These are phyloP conservation scores for Pythium utonaiense DNA, from an alignment of 352 stramenopile genomes.

Conservation along the genomic window DNA sequence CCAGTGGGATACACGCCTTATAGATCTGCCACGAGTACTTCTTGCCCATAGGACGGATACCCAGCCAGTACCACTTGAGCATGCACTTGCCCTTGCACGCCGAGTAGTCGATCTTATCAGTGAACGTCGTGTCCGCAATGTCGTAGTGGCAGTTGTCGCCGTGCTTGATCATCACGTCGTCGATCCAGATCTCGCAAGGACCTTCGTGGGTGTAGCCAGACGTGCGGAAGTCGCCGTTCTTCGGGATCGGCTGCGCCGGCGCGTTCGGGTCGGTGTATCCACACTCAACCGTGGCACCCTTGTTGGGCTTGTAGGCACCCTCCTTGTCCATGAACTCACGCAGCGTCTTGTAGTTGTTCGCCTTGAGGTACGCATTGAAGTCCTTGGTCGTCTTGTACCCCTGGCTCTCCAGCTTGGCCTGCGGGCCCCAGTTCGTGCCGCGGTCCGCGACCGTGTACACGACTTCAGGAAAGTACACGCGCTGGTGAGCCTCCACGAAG, in stretches of 20 bases:
- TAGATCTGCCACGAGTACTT: constrained; percentile 60
- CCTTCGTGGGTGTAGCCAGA: constrained; percentile 34
- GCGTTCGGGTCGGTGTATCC: constrained; percentile 23
- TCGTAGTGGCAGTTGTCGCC: constrained; percentile 27
- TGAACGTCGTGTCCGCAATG: constrained; percentile 27
- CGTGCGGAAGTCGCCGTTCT: constrained; percentile 16
- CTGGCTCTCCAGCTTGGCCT: not conserved
- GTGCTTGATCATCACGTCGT: constrained; percentile 18
- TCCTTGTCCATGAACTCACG: constrained; percentile 38
- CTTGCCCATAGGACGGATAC: constrained; percentile 20
- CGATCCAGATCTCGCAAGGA: constrained; percentile 24
- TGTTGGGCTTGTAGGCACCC: constrained; percentile 38
- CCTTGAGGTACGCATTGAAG: constrained; percentile 13
- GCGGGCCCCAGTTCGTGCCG: not conserved
- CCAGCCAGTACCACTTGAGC: constrained; percentile 29
- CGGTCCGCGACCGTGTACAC: constrained; percentile 15
- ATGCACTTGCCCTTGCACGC: constrained; percentile 24
- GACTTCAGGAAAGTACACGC: constrained; percentile 2
- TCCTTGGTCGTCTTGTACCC: too few species aligned
- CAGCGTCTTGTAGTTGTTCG: constrained; percentile 39
- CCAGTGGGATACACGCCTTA: constrained; percentile 40
- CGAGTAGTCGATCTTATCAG: constrained; percentile 21
- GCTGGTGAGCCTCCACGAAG: constrained; percentile 13
- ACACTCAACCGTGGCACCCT: constrained; percentile 19
- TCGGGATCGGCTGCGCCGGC: constrained; percentile 12